These are phyloP conservation scores for Magnaporthales sp. DNA, from an alignment of 2,329 filamentous ascomycete species.

Conservation along the genomic window DNA sequence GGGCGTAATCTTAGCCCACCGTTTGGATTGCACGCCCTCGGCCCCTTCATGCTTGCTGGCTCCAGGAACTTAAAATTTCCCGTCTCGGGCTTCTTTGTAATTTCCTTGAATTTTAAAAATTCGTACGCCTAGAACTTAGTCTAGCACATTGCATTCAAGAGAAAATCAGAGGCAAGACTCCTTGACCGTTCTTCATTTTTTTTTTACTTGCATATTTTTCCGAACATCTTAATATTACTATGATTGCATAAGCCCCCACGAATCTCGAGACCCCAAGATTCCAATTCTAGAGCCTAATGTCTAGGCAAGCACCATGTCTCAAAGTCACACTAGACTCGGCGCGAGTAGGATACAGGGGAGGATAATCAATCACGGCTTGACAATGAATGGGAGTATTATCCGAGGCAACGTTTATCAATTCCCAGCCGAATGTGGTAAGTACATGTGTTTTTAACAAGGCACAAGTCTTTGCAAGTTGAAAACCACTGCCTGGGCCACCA, in stretches of 20 bases:
- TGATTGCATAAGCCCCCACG: neutral
- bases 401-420: neutral
- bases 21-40: no score
- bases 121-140: no score
- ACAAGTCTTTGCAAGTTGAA: no score
- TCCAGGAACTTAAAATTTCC: no score
- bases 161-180: no score
- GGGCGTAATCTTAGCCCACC: no score
- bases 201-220: neutral
- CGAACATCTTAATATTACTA: neutral
- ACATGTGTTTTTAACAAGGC: neutral
- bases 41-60: no score
- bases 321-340: neutral
- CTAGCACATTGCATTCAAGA: no score
- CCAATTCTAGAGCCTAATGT: neutral
- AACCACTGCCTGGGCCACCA: no score
- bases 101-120: no score
- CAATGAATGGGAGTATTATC: neutral
- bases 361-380: neutral
- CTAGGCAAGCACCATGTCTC: neutral
- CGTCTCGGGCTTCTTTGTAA: no score
- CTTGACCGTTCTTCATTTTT: no score
- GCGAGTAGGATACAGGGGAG: neutral
- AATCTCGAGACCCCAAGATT: neutral
- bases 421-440: neutral